Percentiles rank a stretch among this genome's conserved stretches.
Conservation (phyloP, 352 stramenopile genomes). For the Pythium phragmitis region DNA sequence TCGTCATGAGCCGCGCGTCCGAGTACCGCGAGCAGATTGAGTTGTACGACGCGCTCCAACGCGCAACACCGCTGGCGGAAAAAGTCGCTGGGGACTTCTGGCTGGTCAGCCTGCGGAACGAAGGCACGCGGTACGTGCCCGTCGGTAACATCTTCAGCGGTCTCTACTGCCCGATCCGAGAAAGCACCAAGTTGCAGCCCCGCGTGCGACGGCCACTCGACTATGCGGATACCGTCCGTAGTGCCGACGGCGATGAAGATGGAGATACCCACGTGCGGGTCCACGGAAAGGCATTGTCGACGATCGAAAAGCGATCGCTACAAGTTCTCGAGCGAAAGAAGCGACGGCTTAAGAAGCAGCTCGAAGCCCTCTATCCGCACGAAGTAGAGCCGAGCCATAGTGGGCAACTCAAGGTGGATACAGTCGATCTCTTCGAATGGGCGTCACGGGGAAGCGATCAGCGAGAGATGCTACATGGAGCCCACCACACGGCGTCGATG, state of each 20-base stretch:
- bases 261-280: not conserved
- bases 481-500: not conserved
- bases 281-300: slow-evolving; percentile 30
- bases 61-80: slow-evolving; percentile 79
- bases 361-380: slow-evolving; percentile 61
- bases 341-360: slow-evolving; percentile 61
- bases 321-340: slow-evolving; percentile 62
- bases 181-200: slow-evolving; percentile 57
- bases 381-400: slow-evolving; percentile 52
- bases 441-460: slow-evolving; percentile 25
- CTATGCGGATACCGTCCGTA: slow-evolving; percentile 20
- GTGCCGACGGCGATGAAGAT: slow-evolving; percentile 15
- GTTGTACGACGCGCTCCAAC: slow-evolving; percentile 88
- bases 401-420: slow-evolving; percentile 53
- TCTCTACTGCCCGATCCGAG: slow-evolving; percentile 85
- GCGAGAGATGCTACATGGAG: slow-evolving; percentile 5
- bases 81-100: slow-evolving; percentile 89
- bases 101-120: slow-evolving; percentile 86
- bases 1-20: slow-evolving; percentile 85
- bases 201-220: slow-evolving; percentile 65
- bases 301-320: slow-evolving; percentile 52
- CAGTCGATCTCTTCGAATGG: slow-evolving; percentile 73
- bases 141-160: slow-evolving; percentile 94
- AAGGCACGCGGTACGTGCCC: slow-evolving; percentile 84
- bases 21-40: slow-evolving; percentile 89